phyloP scores from a whole-genome alignment of 257 asterid genomes.

The Solanum ossicruentum region DNA sequence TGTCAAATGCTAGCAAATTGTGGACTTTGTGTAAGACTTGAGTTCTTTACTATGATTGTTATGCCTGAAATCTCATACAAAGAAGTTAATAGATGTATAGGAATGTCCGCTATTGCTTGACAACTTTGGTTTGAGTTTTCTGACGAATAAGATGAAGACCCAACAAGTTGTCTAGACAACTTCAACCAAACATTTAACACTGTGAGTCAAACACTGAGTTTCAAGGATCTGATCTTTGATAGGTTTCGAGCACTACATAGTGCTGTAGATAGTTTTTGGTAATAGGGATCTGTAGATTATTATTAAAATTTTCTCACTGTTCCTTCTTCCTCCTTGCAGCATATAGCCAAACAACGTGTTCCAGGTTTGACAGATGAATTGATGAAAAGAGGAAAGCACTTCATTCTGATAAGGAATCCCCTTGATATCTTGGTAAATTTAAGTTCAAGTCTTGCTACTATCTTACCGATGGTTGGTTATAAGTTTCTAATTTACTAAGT shows the following conservation, averaged over 20 bases:
- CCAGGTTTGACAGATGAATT: constrained; percentile 53
- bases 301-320: not conserved
- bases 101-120: not conserved
- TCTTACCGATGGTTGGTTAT: not conserved
- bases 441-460: not conserved
- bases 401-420: constrained; percentile 73
- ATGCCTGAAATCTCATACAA: not conserved
- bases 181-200: not conserved
- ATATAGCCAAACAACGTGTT: constrained; percentile 68
- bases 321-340: constrained; percentile 34
- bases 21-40: not conserved
- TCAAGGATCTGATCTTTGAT: not conserved
- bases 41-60: not conserved
- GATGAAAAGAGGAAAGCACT: constrained; percentile 77
- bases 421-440: constrained; percentile 66
- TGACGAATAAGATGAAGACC: not conserved
- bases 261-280: not conserved
- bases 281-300: not conserved
- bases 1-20: not conserved
- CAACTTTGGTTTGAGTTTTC: not conserved
- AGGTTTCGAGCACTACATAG: not conserved
- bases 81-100: not conserved
- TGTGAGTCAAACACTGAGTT: not conserved
- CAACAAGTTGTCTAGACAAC: not conserved
- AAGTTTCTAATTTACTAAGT: not conserved